Evolutionary conservation across 192 early-diverging fungal genomes (phyloP).

Genomic region (Podila horticola): DNA sequence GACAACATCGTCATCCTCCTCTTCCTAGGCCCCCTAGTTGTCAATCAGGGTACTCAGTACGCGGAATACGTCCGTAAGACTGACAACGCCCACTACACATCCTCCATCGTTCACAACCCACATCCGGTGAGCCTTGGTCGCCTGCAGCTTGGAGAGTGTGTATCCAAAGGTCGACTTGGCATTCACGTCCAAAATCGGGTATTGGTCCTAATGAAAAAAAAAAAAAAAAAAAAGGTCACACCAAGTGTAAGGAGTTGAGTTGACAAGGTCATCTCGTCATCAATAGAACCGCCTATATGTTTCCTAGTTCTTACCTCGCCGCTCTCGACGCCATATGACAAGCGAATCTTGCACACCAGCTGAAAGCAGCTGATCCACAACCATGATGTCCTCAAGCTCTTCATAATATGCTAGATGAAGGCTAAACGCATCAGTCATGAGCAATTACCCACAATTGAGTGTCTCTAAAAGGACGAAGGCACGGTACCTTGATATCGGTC

Average conservation of each 20-base stretch:
- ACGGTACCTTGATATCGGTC: conserved; percentile 70
- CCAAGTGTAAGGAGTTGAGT: conserved; percentile 11
- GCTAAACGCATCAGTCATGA: too few species aligned
- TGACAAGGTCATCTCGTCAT: background rate
- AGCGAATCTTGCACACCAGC: conserved; percentile 43
- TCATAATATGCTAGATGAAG: conserved; percentile 44
- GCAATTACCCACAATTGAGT: too few species aligned
- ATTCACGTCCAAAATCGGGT: conserved; percentile 81
- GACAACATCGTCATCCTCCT: background rate
- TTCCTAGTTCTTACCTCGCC: conserved; percentile 20
- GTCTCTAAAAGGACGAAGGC: background rate
- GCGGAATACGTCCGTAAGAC: conserved; percentile 81
- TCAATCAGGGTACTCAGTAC: conserved; percentile 56
- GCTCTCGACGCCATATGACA: conserved; percentile 36
- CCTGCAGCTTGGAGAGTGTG: conserved; percentile 79
- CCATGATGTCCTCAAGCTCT: conserved; percentile 43
- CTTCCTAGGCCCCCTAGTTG: background rate
- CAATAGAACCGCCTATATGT: background rate
- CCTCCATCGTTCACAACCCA: conserved; percentile 76
- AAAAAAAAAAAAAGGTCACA: background rate
- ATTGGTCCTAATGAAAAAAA: conserved; percentile 59
- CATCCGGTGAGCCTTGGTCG: conserved; percentile 84
- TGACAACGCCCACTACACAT: conserved; percentile 75
- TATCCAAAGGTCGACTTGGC: conserved; percentile 75
- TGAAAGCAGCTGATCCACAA: conserved; percentile 49